A percentile compares a stretch with the other conserved stretches of the same genome.
phyloP scores from a whole-genome alignment of 306 rosid species.

The Acacia melanoxylon region DNA sequence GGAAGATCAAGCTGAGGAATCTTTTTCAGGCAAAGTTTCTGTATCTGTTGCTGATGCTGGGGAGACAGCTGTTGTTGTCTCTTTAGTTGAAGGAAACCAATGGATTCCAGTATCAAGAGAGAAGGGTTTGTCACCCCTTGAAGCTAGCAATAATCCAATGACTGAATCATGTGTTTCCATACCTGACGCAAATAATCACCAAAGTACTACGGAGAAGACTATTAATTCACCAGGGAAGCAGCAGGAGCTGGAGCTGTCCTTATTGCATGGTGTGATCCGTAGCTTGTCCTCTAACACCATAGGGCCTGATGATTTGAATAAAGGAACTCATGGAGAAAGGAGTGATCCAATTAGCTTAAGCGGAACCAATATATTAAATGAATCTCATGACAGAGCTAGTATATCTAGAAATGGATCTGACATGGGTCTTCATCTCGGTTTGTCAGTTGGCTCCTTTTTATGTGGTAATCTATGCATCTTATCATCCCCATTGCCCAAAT shows the following conservation, averaged over 20 bases:
- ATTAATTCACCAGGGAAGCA: slow-evolving; percentile 44
- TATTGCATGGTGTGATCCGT: slow-evolving; percentile 47
- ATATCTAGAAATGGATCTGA: slow-evolving; percentile 41
- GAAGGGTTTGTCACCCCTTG: slow-evolving; percentile 39
- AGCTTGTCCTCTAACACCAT: slow-evolving; percentile 52
- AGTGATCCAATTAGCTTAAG: slow-evolving; percentile 43
- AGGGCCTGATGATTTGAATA: slow-evolving; percentile 39
- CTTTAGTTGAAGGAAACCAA: slow-evolving; percentile 64
- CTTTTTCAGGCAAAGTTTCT: slow-evolving; percentile 67
- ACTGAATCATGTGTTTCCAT: slow-evolving; percentile 48
- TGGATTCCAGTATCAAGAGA: slow-evolving; percentile 44
- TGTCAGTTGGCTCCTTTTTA: slow-evolving; percentile 62
- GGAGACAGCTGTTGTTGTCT: slow-evolving; percentile 92
- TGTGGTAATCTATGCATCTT: slow-evolving; percentile 52
- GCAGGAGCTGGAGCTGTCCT: slow-evolving; percentile 61
- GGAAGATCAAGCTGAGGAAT: slow-evolving; percentile 45
- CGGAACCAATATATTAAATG: slow-evolving; percentile 42
- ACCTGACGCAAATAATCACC: slow-evolving; percentile 45
- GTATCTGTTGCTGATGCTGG: slow-evolving; percentile 90
- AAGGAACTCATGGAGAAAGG: slow-evolving; percentile 41
- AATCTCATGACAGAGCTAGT: slow-evolving; percentile 39
- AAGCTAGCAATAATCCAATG: slow-evolving; percentile 48
- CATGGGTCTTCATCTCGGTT: slow-evolving; percentile 77
- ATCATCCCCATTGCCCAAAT: not conserved
- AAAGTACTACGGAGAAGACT: slow-evolving; percentile 34